phyloP scores from a whole-genome alignment of 2,329 filamentous ascomycete genomes.

The Colletotrichum liaoningense region DNA sequence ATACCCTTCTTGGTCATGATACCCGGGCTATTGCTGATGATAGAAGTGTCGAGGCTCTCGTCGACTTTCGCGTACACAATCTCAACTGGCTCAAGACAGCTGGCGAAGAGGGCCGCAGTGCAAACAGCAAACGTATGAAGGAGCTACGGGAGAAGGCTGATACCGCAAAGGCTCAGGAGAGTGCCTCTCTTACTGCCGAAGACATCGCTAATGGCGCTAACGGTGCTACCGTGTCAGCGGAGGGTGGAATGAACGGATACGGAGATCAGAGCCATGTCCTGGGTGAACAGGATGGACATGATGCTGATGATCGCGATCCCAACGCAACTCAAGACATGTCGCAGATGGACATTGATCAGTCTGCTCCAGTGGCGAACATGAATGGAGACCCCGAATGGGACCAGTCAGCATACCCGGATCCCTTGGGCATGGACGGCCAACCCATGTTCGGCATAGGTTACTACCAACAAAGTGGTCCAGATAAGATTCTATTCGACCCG shows the following conservation, averaged over 20 bases:
- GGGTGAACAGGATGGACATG: slow-evolving; percentile 36
- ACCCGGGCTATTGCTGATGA: slow-evolving; percentile 91
- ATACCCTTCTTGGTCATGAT: slow-evolving; percentile 89
- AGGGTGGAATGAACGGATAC: slow-evolving; percentile 39
- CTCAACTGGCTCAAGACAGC: slow-evolving; percentile 79
- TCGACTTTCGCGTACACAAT: slow-evolving; percentile 93
- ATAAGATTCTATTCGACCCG: slow-evolving; percentile 70
- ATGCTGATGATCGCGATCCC: slow-evolving; percentile 30
- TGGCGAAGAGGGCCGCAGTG: slow-evolving; percentile 68
- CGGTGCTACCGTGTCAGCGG: background rate
- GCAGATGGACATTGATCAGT: slow-evolving; percentile 34
- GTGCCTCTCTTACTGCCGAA: slow-evolving; percentile 39
- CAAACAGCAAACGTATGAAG: slow-evolving; percentile 68
- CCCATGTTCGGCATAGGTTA: slow-evolving; percentile 69
- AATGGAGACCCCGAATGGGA: slow-evolving; percentile 46
- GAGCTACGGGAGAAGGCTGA: slow-evolving; percentile 66
- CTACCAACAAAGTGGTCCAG: slow-evolving; percentile 68
- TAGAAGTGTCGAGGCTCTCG: slow-evolving; percentile 88
- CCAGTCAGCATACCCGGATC: slow-evolving; percentile 59
- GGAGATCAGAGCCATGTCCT: slow-evolving; percentile 49
- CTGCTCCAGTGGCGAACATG: slow-evolving; percentile 38
- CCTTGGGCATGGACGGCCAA: slow-evolving; percentile 57
- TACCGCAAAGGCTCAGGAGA: slow-evolving; percentile 65
- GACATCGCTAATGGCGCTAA: slow-evolving; percentile 38
- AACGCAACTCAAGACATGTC: background rate